Evolutionary conservation across 257 asterid genomes (phyloP).

Genomic region (Gentiana straminea): DNA sequence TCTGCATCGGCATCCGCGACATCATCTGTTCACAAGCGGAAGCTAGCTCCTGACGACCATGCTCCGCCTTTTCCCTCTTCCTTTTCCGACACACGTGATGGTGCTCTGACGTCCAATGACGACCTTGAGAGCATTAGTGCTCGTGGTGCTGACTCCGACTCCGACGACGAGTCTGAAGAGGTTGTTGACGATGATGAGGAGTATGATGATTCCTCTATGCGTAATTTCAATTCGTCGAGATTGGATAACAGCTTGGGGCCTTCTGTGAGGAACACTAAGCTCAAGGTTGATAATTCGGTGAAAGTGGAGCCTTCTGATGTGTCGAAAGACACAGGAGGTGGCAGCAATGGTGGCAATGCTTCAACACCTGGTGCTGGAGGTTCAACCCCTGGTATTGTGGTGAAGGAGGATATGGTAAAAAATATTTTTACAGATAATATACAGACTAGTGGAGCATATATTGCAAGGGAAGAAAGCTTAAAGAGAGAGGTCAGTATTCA

Average conservation of each 20-base stretch:
- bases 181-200: constrained; percentile 72
- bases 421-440: constrained; percentile 63
- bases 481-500: constrained; percentile 68
- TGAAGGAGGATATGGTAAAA: constrained; percentile 68
- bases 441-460: constrained; percentile 93
- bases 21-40: constrained; percentile 83
- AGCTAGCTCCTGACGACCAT: constrained; percentile 66
- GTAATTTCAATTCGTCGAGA: constrained; percentile 79
- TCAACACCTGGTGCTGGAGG: constrained; percentile 31
- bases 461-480: constrained; percentile 86
- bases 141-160: constrained; percentile 84
- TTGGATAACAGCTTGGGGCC: constrained; percentile 44
- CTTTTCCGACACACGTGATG: constrained; percentile 87
- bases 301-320: constrained; percentile 53
- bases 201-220: constrained; percentile 79
- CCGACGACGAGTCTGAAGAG: constrained; percentile 93
- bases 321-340: constrained; percentile 38
- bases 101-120: constrained; percentile 84
- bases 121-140: constrained; percentile 97
- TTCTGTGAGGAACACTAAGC: constrained; percentile 51
- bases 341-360: constrained; percentile 29
- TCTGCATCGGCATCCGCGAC: constrained; percentile 99
- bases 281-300: constrained; percentile 58
- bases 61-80: constrained; percentile 82
- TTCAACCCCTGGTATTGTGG: constrained; percentile 43